phyloP scores from a whole-genome alignment of 176 grass and related monocot genomes.

The Coix lacrymajobi region DNA sequence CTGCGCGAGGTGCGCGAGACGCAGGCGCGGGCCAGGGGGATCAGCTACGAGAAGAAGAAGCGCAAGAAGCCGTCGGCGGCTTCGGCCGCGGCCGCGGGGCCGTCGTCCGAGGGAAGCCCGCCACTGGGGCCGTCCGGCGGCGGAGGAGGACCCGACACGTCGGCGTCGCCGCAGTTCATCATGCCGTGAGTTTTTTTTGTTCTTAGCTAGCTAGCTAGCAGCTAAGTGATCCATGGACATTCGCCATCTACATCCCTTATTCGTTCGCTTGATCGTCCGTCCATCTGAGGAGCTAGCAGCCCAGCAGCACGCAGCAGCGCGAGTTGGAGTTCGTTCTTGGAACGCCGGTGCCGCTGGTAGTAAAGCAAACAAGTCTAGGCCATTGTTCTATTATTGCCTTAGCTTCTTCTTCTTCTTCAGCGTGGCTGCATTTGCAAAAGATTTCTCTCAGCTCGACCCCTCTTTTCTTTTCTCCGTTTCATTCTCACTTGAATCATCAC shows the following conservation, averaged over 20 bases:
- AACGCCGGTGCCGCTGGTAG: neutral
- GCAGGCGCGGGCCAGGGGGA: conserved; percentile 72
- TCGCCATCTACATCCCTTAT: neutral
- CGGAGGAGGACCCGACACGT: conserved; percentile 22
- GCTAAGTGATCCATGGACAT: conserved; percentile 2
- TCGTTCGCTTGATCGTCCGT: conserved; percentile 15
- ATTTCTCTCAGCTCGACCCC: conserved; percentile 4
- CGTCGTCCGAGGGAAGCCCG: conserved; percentile 58
- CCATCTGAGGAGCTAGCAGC: conserved; percentile 10
- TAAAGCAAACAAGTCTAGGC: conserved; percentile 7
- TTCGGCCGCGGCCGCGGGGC: conserved; percentile 17
- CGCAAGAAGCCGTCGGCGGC: conserved; percentile 57
- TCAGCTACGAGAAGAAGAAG: conserved; percentile 98
- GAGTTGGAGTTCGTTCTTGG: conserved; percentile 29
- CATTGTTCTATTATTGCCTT: conserved; percentile 17
- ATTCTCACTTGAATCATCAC: conserved; percentile 30
- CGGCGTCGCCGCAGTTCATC: conserved; percentile 51
- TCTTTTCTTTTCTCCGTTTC: conserved; percentile 17
- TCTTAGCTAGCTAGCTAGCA: neutral
- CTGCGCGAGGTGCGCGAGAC: conserved; percentile 85
- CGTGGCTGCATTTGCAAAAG: conserved; percentile 44
- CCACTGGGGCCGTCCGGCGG: conserved; percentile 29
- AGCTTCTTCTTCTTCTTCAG: neutral
- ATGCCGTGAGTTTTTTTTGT: conserved; percentile 40
- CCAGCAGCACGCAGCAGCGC: neutral